phyloP scores from a whole-genome alignment of 352 stramenopile genomes.

The Globisporangium echinulatum region DNA sequence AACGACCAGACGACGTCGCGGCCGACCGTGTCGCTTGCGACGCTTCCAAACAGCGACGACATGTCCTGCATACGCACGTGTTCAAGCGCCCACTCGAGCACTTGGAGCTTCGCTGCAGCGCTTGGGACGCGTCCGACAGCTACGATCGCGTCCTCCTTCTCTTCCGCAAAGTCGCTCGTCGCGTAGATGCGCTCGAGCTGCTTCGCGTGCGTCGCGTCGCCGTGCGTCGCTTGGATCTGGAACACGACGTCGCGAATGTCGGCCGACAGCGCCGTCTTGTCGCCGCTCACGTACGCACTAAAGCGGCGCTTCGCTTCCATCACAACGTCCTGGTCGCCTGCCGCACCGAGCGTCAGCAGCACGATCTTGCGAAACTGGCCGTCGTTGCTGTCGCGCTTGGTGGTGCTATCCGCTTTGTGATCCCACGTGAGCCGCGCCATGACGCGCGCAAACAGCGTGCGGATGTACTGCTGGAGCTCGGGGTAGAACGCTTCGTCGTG shows the following conservation, averaged over 20 bases:
- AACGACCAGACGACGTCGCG: conserved; percentile 59
- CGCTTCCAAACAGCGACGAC: conserved; percentile 37
- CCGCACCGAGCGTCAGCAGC: conserved; percentile 43
- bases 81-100: conserved; percentile 71
- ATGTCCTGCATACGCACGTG: conserved; percentile 68
- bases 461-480: conserved; percentile 47
- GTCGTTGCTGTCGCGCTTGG: conserved; percentile 22
- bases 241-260: conserved; percentile 61
- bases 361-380: conserved; percentile 60
- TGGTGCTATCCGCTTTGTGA: conserved; percentile 7
- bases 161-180: conserved; percentile 53
- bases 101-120: conserved; percentile 34
- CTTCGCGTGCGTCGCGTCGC: conserved; percentile 35
- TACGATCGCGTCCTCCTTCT: conserved; percentile 54
- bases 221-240: conserved; percentile 33
- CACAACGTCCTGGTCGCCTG: conserved; percentile 43
- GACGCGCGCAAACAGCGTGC: conserved; percentile 40
- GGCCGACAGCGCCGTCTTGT: conserved; percentile 35
- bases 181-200: conserved; percentile 59
- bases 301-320: conserved; percentile 52
- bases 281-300: conserved; percentile 35
- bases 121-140: conserved; percentile 47
- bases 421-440: conserved; percentile 59
- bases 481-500: conserved; percentile 44
- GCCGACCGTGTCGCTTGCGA: conserved; percentile 42